Evolutionary conservation across 306 rosid species (phyloP), one percentile per base, ranked within the genome.

Genomic region (Rosa multiflora): DNA sequence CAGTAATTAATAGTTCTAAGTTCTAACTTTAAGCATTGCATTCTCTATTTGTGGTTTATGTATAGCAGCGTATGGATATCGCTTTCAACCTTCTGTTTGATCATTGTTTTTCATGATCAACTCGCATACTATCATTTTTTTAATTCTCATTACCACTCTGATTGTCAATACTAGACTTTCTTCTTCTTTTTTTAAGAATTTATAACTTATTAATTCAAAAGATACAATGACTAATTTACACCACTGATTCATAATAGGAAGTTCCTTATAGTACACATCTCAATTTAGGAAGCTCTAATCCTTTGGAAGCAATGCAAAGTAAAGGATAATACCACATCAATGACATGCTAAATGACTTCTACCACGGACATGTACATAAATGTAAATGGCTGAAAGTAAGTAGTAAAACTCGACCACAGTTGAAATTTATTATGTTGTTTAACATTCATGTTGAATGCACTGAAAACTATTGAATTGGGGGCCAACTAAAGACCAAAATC

Each of bases 41-140:
- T 29, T 29, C 32, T 29, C 32, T 29, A 29, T 29, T 29, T 29
- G 32, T 29, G 32, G 32, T 1, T 29, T 29, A 29, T 29, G 32
- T 1, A 29, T 29, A 29, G 32, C 32, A 29, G 32, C 32, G 32
- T 29, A 1, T 1, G 32, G 32, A 29, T 20, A 20, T 39, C 68
- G 56, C 80, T 53, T 80, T 66, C 79, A 26, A 8, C 68, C 52
- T 15, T 56, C 43, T 37, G 70, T 32, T 43, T 46, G n/a, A 2
- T 74, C 43, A 21, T 12, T 5, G 5, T 59, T 17, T 48, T 32
- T 39, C 32, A 32, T 47, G 68, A 42, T 49, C 39, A 75, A 63
- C 32, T 76, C 43, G 32, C 53, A 14, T 35, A 63, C 55, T 18
- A 48, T 81, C 84, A 13, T 69, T 70, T 32, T 23, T 26, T 75